These are phyloP conservation scores for Podospora didyma DNA, from an alignment of 495 filamentous ascomycete genomes.

Conservation along the genomic window DNA sequence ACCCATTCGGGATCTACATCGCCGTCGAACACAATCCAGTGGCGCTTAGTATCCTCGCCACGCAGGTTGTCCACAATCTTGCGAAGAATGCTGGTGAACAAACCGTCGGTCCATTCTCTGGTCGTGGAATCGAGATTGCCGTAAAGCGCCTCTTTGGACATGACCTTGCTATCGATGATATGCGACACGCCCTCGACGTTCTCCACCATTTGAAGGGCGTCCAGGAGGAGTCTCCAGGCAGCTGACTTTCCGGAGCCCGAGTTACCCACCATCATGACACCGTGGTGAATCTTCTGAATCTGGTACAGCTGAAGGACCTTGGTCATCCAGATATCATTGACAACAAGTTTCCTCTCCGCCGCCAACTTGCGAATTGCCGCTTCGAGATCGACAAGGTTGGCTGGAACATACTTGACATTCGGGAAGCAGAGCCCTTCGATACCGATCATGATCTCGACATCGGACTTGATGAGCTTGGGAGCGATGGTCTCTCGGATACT, in stretches of 20 bases:
- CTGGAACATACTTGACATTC: conserved; percentile 86
- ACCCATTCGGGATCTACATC: conserved; percentile 99
- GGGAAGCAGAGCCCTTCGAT: conserved; percentile 89
- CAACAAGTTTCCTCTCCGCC: conserved; percentile 73
- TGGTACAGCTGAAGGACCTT: conserved; percentile 96
- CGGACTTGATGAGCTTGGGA: conserved; percentile 86
- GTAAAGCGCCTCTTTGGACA: conserved; percentile 97
- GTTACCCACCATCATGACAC: conserved; percentile 99
- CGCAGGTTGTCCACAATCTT: conserved; percentile 99
- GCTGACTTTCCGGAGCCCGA: conserved; percentile 94
- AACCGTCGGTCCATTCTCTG: conserved; percentile 95
- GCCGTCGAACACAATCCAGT: conserved; percentile 99
- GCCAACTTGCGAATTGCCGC: conserved; percentile 79
- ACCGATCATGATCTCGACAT: conserved; percentile 80
- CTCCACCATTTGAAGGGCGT: conserved; percentile 87
- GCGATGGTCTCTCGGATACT: conserved; percentile 98
- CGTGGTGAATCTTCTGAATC: conserved; percentile 95
- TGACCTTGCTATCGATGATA: conserved; percentile 98
- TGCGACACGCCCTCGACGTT: conserved; percentile 90
- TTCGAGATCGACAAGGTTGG: conserved; percentile 73
- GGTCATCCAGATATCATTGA: conserved; percentile 92
- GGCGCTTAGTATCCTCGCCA: conserved; percentile 90
- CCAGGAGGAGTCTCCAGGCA: conserved; percentile 90
- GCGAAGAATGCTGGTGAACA: conserved; percentile 95
- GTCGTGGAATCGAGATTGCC: conserved; percentile 95